A percentile compares a stretch with the other conserved stretches of the same genome.
These are phyloP conservation scores for Plenodomus biglobosus DNA, from an alignment of 2,329 filamentous ascomycete species.

Conservation along the genomic window DNA sequence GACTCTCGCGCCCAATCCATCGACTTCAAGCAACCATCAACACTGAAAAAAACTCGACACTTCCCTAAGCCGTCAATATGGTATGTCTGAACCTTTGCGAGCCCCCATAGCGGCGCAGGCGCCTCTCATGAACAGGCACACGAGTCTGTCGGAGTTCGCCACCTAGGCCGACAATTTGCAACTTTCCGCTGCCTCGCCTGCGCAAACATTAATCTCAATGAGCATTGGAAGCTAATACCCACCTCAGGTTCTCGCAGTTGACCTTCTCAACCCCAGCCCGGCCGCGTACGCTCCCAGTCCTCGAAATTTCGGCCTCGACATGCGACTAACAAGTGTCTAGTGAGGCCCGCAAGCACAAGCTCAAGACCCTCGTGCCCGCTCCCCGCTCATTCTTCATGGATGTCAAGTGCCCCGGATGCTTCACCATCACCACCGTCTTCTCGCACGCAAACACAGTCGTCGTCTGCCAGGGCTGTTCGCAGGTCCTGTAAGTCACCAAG, in stretches of 20 bases:
- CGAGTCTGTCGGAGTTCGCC: slow-evolving; percentile 38
- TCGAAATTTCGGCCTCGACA: slow-evolving; percentile 12
- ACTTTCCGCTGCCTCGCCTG: slow-evolving; percentile 13
- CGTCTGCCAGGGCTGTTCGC: slow-evolving; percentile 98
- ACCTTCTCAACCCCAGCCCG: slow-evolving; percentile 98
- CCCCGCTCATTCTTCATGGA: slow-evolving; percentile 99
- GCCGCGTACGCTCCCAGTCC: slow-evolving; percentile 58
- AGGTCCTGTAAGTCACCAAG: slow-evolving; percentile 66
- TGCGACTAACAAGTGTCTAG: slow-evolving; percentile 35
- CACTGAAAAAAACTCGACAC: slow-evolving; percentile 29
- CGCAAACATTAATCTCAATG: slow-evolving; percentile 16
- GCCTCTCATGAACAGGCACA: slow-evolving; percentile 28
- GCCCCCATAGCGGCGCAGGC: slow-evolving; percentile 9
- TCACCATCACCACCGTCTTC: slow-evolving; percentile 99
- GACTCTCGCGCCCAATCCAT: slow-evolving; percentile 40
- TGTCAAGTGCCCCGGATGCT: slow-evolving; percentile 99
- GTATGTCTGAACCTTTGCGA: slow-evolving; percentile 33
- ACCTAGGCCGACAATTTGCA: slow-evolving; percentile 30
- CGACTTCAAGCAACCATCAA: slow-evolving; percentile 35
- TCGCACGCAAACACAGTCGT: slow-evolving; percentile 99
- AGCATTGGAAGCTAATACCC: slow-evolving; percentile 13
- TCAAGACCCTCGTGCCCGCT: slow-evolving; percentile 96
- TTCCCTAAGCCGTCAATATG: slow-evolving; percentile 45
- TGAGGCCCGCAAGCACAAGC: slow-evolving; percentile 99
- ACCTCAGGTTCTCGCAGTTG: slow-evolving; percentile 95